Base-by-base conservation (phyloP, 495 filamentous ascomycete species). In the Eremomyces bilateralis region DNA sequence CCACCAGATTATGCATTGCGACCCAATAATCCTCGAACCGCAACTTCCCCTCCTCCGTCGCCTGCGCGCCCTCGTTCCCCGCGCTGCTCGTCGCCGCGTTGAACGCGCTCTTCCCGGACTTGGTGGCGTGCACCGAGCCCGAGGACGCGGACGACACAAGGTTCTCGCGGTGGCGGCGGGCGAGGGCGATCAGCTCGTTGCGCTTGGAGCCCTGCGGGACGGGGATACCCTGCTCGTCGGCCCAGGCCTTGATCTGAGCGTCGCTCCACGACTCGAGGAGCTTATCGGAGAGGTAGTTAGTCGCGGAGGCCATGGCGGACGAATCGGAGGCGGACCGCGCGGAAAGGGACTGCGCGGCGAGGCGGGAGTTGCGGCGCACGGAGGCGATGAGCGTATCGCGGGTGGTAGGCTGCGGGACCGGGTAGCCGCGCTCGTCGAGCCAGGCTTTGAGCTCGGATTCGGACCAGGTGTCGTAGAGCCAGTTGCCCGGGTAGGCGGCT, bases 231-330 rank as follows among this genome's bases (percentile, higher is more conserved):
- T 83, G 71, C 55, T 77, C 72, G 52, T 83, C 78, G 4, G 67
- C 59, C 64, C 75, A 82, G 33, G 69, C 69, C 61, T 84, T 84
- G 54, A 84, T 59, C 49, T 73, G 57, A 35, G 61, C 69, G 52
- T 97, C 88, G 39, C 71, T 70, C 88, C 88, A 97, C 19, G 77
- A 69, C 42, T 91, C 73, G 53, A 97, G 76, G 31, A 94, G 54
- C 40, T 75, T 70, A 42, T 94, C 80, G 39, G 71, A 76, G 36
- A 94, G 54, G 18, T 70, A 70, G 20, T 74, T 58, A 40, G 78
- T 68, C 1, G 80, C 74, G 11, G 65, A 58, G 33, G 69, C 62
- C 24, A 80, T 80, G 18, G 67, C 76, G 13, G 71, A 62, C 12
- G 70, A 60, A 27, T 71, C 70, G 15, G 69, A 68, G 15, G 70